A percentile compares a stretch with the other conserved stretches of the same genome.
Evolutionary conservation across 805 yeast genomes (phyloP).

Genomic region (Zygotorulaspora sp.): DNA sequence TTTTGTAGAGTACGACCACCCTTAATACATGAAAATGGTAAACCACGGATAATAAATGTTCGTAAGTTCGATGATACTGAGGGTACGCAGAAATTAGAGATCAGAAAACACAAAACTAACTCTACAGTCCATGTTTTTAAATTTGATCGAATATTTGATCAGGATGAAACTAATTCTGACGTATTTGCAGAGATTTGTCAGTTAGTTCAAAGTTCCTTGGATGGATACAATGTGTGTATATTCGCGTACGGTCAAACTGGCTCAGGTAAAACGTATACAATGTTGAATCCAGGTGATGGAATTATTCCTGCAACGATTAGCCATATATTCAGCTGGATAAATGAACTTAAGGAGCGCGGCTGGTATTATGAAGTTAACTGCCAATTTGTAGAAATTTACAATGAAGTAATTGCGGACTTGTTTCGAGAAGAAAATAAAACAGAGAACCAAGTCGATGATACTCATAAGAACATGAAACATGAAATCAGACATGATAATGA

Average conservation of each 20-base stretch:
- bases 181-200: conserved; percentile 84
- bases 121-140: conserved; percentile 40
- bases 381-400: conserved; percentile 85
- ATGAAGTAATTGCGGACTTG: conserved; percentile 73
- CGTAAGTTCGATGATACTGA: conserved; percentile 25
- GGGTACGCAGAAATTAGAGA: conserved; percentile 28
- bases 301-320: conserved; percentile 72
- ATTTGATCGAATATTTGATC: conserved; percentile 75
- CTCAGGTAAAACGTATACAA: conserved; percentile 90
- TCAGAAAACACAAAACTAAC: conserved; percentile 13
- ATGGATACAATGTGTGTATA: conserved; percentile 88
- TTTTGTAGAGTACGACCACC: conserved; percentile 80
- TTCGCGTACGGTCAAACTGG: conserved; percentile 98
- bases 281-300: conserved; percentile 70
- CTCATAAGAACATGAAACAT: conserved; percentile 38
- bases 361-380: conserved; percentile 64
- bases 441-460: conserved; percentile 9
- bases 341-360: conserved; percentile 46
- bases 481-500: conserved; percentile 69
- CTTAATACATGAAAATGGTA: conserved; percentile 18
- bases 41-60: conserved; percentile 33
- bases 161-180: conserved; percentile 48
- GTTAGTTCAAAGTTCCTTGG: conserved; percentile 76
- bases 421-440: conserved; percentile 31
- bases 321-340: conserved; percentile 60